phyloP scores from a whole-genome alignment of 2,329 filamentous ascomycete genomes.

The Pseudocercospora musae region DNA sequence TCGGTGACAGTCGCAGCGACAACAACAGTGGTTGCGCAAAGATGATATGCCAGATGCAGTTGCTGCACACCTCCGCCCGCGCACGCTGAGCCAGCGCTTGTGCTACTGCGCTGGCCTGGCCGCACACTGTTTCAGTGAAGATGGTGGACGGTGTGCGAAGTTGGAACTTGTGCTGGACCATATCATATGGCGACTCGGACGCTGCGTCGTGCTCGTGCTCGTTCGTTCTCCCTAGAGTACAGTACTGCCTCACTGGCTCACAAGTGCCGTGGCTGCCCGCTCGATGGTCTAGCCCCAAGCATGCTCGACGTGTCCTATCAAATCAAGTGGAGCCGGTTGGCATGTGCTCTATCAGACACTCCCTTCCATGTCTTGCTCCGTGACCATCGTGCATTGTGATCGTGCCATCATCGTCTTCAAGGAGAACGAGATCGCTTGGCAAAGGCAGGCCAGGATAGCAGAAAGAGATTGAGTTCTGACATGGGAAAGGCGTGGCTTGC shows the following conservation, averaged over 20 bases:
- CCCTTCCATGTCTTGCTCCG: background rate
- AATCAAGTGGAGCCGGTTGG: background rate
- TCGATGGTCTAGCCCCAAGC: no score
- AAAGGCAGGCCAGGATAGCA: background rate
- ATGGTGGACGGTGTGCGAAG: conserved; percentile 6
- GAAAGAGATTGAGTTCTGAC: background rate
- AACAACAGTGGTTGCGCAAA: background rate
- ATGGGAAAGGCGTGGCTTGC: background rate
- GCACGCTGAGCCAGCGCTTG: conserved; percentile 11
- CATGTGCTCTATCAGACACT: no score
- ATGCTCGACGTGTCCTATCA: background rate
- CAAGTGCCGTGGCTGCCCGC: background rate
- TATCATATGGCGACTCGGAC: no score
- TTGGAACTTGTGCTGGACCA: background rate
- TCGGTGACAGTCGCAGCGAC: background rate
- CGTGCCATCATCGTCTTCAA: no score
- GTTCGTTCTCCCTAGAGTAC: no score
- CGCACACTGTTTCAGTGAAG: conserved; percentile 4
- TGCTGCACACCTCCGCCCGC: conserved; percentile 10
- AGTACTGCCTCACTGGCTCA: background rate
- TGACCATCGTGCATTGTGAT: background rate
- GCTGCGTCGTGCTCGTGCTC: no score
- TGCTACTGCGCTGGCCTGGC: conserved; percentile 18
- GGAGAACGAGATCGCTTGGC: background rate
- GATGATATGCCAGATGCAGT: no score